Percentiles rank a stretch among this genome's conserved stretches.
These are phyloP conservation scores for Aspergillus incahuasiensis DNA, from an alignment of 495 filamentous ascomycete species.

Conservation along the genomic window DNA sequence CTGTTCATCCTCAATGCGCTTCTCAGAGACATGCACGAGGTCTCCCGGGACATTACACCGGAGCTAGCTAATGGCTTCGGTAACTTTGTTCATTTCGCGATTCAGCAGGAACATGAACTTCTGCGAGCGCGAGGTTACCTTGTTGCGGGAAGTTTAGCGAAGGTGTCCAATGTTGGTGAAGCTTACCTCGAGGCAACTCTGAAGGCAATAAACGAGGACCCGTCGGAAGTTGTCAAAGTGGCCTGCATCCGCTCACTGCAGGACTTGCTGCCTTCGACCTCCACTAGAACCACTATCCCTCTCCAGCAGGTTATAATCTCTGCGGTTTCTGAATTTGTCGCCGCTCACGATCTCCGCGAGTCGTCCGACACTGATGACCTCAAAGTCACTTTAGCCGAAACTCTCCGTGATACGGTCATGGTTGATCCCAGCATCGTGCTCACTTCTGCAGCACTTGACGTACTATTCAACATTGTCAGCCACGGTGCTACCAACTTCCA, in stretches of 20 bases:
- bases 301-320: conserved; percentile 70
- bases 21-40: conserved; percentile 74
- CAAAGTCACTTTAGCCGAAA: conserved; percentile 84
- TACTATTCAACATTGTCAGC: conserved; percentile 84
- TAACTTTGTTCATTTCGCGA: conserved; percentile 72
- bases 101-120: conserved; percentile 62
- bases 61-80: conserved; percentile 68
- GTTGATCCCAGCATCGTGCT: conserved; percentile 70
- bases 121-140: conserved; percentile 82
- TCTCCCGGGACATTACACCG: conserved; percentile 57
- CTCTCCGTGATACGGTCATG: conserved; percentile 75
- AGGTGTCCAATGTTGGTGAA: conserved; percentile 43
- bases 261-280: conserved; percentile 64
- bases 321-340: conserved; percentile 72
- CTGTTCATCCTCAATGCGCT: conserved; percentile 79
- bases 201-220: conserved; percentile 66
- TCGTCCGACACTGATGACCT: conserved; percentile 84
- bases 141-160: conserved; percentile 68
- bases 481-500: conserved; percentile 86
- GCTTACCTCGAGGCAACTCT: conserved; percentile 71
- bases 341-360: conserved; percentile 73
- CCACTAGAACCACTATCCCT: conserved; percentile 46
- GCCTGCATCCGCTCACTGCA: conserved; percentile 86
- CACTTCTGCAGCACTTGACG: conserved; percentile 66
- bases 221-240: conserved; percentile 84